Conservation (phyloP, 352 stramenopile species). For the Globisporangium acanthophoron region DNA sequence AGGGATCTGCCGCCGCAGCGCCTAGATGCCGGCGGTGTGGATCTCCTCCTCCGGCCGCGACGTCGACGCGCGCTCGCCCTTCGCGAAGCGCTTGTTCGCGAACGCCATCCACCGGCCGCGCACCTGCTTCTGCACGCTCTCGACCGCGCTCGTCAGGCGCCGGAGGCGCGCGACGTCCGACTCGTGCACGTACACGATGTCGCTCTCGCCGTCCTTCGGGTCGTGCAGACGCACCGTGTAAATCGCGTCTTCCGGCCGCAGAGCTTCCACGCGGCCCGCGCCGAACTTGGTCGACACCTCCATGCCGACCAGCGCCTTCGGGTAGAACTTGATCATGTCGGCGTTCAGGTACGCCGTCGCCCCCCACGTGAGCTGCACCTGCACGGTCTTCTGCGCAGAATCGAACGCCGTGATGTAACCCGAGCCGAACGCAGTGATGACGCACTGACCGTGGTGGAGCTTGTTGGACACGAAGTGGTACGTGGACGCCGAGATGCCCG, state of each 20-base stretch:
- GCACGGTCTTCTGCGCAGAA: slow-evolving; percentile 35
- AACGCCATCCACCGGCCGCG: slow-evolving; percentile 44
- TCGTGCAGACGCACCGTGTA: slow-evolving; percentile 70
- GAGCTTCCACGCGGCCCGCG: slow-evolving; percentile 46
- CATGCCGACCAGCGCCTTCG: slow-evolving; percentile 67
- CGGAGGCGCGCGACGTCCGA: slow-evolving; percentile 49
- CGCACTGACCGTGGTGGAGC: slow-evolving; percentile 66
- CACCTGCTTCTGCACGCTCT: slow-evolving; percentile 43
- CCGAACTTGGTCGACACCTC: slow-evolving; percentile 79
- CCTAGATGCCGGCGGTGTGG: slow-evolving; percentile 48
- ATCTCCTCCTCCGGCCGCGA: slow-evolving; percentile 34
- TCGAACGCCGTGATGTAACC: slow-evolving; percentile 56
- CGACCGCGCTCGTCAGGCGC: slow-evolving; percentile 35
- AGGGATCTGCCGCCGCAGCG: background rate
- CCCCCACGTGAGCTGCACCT: slow-evolving; percentile 64
- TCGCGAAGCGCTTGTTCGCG: slow-evolving; percentile 20
- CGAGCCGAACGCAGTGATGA: slow-evolving; percentile 64
- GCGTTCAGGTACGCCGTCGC: slow-evolving; percentile 49
- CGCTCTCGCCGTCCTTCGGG: slow-evolving; percentile 29
- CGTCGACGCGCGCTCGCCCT: slow-evolving; percentile 34
- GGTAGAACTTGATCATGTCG: slow-evolving; percentile 61
- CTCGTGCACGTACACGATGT: slow-evolving; percentile 73
- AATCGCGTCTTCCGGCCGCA: slow-evolving; percentile 61
- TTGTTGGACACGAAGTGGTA: slow-evolving; percentile 62
- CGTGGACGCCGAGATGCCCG: slow-evolving; percentile 33